Evolutionary conservation across 2,329 filamentous ascomycete genomes (phyloP).

Genomic region (Neurospora sp.): DNA sequence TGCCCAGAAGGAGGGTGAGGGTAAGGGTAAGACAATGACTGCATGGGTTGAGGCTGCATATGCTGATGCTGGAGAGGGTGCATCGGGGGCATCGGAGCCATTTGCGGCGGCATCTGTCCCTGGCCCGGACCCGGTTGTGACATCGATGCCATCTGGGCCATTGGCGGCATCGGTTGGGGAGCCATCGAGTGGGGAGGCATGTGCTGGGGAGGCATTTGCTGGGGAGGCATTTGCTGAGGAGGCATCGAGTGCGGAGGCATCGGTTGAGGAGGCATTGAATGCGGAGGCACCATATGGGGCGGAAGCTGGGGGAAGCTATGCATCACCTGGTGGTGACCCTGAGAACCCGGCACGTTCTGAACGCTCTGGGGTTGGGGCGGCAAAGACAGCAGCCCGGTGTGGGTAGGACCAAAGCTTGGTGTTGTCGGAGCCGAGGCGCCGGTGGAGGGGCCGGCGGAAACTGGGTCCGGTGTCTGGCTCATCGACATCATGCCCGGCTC

Average conservation of each 20-base stretch:
- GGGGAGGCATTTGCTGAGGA: not conserved
- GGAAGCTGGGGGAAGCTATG: not conserved
- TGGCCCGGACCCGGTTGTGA: not conserved
- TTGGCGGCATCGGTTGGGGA: not conserved
- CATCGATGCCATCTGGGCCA: not conserved
- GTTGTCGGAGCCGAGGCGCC: constrained; percentile 10
- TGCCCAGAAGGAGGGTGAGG: not conserved
- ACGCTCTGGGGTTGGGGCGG: constrained; percentile 4
- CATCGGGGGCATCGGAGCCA: not conserved
- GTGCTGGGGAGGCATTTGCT: not conserved
- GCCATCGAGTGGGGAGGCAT: not conserved
- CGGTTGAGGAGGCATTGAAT: not conserved
- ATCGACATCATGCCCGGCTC: not conserved
- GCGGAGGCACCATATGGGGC: not conserved
- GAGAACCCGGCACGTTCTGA: not conserved
- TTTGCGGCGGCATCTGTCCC: not conserved
- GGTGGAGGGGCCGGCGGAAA: constrained; percentile 9
- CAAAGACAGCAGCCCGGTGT: constrained; percentile 7
- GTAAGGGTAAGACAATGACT: not conserved
- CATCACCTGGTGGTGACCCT: not conserved
- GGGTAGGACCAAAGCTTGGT: constrained; percentile 6
- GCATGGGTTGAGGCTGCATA: not conserved
- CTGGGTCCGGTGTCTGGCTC: constrained; percentile 5
- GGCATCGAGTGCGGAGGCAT: not conserved
- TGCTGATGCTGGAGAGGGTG: not conserved